A percentile compares a stretch with the other conserved stretches of the same genome.
These are phyloP conservation scores for Diaporthe sp. DNA, from an alignment of 2,329 filamentous ascomycete species.

Conservation along the genomic window DNA sequence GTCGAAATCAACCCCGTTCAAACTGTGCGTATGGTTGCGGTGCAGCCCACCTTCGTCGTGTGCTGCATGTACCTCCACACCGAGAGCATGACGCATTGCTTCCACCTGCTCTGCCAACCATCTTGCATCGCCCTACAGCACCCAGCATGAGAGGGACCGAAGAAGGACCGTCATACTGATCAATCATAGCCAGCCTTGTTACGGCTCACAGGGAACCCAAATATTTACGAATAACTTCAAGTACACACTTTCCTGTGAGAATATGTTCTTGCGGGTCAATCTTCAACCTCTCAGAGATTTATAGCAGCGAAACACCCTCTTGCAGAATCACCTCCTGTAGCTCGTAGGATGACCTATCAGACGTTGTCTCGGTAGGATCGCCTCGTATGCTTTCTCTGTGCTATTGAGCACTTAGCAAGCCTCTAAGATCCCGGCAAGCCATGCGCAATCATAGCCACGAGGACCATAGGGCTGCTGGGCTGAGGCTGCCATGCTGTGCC, in stretches of 20 bases:
- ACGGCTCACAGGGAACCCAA: not conserved
- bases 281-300: too few relatives aligned
- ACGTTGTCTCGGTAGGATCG: not conserved
- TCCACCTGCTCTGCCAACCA: slow-evolving; percentile 33
- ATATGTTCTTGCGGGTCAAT: not conserved
- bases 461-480: slow-evolving; percentile 32
- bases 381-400: not conserved
- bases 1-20: not conserved
- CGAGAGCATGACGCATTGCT: slow-evolving; percentile 16
- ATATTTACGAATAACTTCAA: not conserved
- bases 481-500: slow-evolving; percentile 20
- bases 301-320: not conserved
- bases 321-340: not conserved
- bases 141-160: slow-evolving; percentile 34
- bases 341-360: not conserved
- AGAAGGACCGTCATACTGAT: slow-evolving; percentile 32
- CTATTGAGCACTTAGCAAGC: not conserved
- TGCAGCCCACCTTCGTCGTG: slow-evolving; percentile 22
- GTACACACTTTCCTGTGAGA: not conserved
- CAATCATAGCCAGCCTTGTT: not conserved
- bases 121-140: slow-evolving; percentile 18
- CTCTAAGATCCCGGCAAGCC: not conserved
- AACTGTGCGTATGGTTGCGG: not conserved
- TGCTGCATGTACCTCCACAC: slow-evolving; percentile 23
- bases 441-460: not conserved